Evolutionary conservation across 1,139 yeast genomes (phyloP), one percentile per base, ranked within the genome.

Genomic region (Taphrina wiesneri): DNA sequence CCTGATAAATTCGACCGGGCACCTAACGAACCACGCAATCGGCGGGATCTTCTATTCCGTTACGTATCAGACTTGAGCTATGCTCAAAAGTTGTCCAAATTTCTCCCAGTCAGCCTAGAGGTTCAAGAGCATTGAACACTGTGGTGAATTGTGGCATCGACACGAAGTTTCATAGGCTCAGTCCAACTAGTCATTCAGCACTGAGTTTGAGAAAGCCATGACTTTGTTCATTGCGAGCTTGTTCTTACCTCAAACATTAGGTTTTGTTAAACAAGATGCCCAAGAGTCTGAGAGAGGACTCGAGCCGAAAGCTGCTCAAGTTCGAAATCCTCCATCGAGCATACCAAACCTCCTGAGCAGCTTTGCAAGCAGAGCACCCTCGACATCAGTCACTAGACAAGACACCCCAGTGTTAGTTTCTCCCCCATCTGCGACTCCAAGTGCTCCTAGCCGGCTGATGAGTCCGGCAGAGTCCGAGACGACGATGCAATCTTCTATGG

Each of bases 221-320:
- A 60, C 64, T 7, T 21, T 43, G 34, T 60, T 60, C 43, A 45
- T 60, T 32, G 56, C 57, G 11, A 43, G 51, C 30, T 34, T 60
- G 28, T 60, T 51, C 32, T 52, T 60, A 9, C 64, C 64, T 21
- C 56, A 60, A 41, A 60, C 64, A 3, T 43, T 60, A 25, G 56
- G 56, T 4, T 60, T 60, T 32, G 52, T 60, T 15, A 19, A 28
- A 19, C 49, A 51, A 17, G 62, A 30, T 17, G 45, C 19, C 17
- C 30, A 9, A 21, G 57, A 32, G 9, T 7, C 28, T 6, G 52
- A 56, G 7, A n/a, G 19, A n/a, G 43, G 19, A 15, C 43, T 39
- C 11, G 25, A 7, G 11, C 6, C 49, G 26, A 45, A 45, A 21
- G n/a, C 13, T 21, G 7, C 28, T 9, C 46, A 19, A 7, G 4